Conservation (phyloP, 208 protist species). For the Giardia muris region DNA sequence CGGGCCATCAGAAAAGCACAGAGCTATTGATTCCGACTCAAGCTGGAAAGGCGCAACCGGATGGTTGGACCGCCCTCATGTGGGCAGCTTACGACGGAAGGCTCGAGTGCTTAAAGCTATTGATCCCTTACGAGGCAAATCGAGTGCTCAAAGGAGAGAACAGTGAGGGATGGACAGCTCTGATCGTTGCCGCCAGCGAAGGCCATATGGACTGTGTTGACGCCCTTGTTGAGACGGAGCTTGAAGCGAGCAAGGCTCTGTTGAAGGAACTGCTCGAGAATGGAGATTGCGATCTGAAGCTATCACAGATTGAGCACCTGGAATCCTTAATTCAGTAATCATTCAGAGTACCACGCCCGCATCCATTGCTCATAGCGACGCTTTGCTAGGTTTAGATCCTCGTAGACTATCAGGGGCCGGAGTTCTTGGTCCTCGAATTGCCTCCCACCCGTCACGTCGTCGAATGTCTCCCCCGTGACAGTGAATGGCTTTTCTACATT, state of each 20-base stretch:
- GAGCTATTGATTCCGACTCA: not conserved
- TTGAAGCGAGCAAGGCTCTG: not conserved
- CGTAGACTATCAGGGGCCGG: conserved; percentile 9
- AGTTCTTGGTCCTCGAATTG: not conserved
- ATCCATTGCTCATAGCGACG: conserved; percentile 23
- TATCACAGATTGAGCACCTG: not conserved
- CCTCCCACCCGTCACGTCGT: not conserved
- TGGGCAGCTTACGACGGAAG: not conserved
- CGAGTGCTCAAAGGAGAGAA: not conserved
- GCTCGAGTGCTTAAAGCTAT: not conserved
- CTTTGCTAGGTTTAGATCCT: not conserved
- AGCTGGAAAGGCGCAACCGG: not conserved
- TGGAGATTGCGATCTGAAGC: not conserved
- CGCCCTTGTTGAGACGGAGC: not conserved
- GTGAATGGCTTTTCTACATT: not conserved
- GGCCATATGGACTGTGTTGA: not conserved
- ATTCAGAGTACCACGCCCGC: not conserved
- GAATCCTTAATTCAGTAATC: not conserved
- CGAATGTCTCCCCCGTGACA: not conserved
- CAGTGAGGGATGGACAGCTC: not conserved
- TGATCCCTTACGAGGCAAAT: not conserved
- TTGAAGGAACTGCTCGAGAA: not conserved
- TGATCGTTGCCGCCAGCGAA: not conserved
- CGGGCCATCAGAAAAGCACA: not conserved
- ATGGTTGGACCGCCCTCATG: not conserved